Conservation (phyloP, 1,139 yeast genomes). For the Debaryomyces fabryi region DNA sequence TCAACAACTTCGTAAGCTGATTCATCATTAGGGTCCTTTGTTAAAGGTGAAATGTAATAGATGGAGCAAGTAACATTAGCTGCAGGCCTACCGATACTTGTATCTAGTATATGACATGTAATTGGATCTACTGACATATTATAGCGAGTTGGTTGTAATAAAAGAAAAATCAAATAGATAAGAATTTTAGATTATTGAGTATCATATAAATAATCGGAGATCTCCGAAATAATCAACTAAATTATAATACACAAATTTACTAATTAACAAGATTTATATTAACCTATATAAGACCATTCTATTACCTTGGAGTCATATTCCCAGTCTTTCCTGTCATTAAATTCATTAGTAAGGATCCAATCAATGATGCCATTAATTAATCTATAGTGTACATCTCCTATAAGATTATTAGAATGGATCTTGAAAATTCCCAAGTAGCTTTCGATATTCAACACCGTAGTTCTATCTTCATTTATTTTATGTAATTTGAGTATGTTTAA, state of each 20-base stretch:
- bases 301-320: conserved; percentile 21
- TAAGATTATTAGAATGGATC: conserved; percentile 5
- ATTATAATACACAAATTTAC: not conserved
- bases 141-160: not conserved
- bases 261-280: not conserved
- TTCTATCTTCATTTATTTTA: conserved; percentile 5
- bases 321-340: conserved; percentile 25
- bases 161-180: not conserved
- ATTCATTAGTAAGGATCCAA: conserved; percentile 22
- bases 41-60: conserved; percentile 37
- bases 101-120: conserved; percentile 87
- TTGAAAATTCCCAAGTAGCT: conserved; percentile 16
- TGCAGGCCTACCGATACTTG: conserved; percentile 84
- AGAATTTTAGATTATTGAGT: not conserved
- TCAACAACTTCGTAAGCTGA: conserved; percentile 29
- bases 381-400: conserved; percentile 23
- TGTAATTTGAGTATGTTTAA: conserved; percentile 16
- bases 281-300: conserved; percentile 23
- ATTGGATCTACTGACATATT: conserved; percentile 54
- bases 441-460: conserved; percentile 16
- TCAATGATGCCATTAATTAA: conserved; percentile 33
- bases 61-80: conserved; percentile 62
- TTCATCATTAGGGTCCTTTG: conserved; percentile 29
- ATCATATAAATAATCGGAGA: not conserved
- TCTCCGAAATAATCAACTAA: not conserved